Conservation (phyloP, 164 flowering plant species). For the Vitis labrusca region DNA sequence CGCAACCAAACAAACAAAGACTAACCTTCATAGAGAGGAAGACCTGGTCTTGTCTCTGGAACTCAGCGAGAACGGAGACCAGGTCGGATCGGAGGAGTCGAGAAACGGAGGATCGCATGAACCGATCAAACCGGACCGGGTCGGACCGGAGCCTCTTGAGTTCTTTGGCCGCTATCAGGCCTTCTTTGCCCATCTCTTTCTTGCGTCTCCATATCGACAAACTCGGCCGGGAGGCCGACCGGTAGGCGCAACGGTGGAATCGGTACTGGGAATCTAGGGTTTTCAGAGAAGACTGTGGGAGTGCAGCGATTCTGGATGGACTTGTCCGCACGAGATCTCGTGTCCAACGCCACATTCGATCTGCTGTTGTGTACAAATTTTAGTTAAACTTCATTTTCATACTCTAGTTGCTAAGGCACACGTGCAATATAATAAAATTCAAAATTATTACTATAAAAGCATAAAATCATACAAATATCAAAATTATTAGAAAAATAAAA, state of each 20-base stretch:
- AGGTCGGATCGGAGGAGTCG: constrained; percentile 91
- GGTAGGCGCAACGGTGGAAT: constrained; percentile 8
- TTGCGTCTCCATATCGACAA: constrained; percentile 93
- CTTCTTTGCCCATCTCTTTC: constrained; percentile 94
- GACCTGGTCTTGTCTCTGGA: constrained; percentile 86
- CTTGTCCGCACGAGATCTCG: too few species aligned
- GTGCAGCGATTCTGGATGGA: too few species aligned
- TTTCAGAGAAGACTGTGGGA: neutral
- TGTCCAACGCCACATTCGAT: too few species aligned
- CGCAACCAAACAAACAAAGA: neutral
- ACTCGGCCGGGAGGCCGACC: constrained; percentile 65
- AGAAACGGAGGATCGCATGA: constrained; percentile 66
- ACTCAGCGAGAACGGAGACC: constrained; percentile 81
- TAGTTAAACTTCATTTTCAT: too few species aligned
- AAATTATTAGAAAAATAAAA: too few species aligned
- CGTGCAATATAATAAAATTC: too few species aligned
- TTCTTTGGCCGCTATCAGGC: constrained; percentile 71
- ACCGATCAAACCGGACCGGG: constrained; percentile 63
- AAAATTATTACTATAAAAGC: too few species aligned
- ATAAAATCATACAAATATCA: too few species aligned
- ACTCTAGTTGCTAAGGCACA: too few species aligned
- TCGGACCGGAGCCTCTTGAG: constrained; percentile 68
- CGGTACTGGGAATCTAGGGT: neutral
- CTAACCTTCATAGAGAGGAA: constrained; percentile 84
- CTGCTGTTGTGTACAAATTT: too few species aligned